These are phyloP conservation scores for Fusarium anthophilum DNA, from an alignment of 2,329 filamentous ascomycete species.

Conservation along the genomic window DNA sequence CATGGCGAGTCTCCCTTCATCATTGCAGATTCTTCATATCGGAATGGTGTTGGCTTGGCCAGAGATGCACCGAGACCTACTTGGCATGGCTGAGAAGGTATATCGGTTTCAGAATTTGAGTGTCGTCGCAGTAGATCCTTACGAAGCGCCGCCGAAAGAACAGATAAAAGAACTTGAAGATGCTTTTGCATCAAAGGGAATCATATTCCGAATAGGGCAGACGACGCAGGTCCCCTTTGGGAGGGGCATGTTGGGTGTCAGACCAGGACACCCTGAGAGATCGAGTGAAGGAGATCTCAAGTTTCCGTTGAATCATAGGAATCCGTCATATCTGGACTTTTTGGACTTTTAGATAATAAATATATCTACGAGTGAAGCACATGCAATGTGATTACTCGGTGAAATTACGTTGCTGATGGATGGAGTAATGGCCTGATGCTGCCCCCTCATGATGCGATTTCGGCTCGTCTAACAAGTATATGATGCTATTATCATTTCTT, in stretches of 20 bases:
- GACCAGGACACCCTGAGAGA: conserved; percentile 36
- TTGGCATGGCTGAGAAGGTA: conserved; percentile 36
- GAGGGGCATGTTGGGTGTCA: conserved; percentile 40
- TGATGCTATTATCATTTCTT: background rate
- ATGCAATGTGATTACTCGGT: background rate
- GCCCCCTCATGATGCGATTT: background rate
- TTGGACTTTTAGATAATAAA: conserved; percentile 8
- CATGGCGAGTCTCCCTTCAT: conserved; percentile 39
- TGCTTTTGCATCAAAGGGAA: conserved; percentile 28
- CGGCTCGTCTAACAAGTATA: background rate
- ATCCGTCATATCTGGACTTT: conserved; percentile 23
- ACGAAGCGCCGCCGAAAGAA: conserved; percentile 27
- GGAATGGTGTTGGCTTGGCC: conserved; percentile 43
- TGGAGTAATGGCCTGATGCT: background rate
- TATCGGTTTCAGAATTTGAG: conserved; percentile 36
- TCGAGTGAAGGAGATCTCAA: conserved; percentile 24
- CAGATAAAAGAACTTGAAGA: conserved; percentile 34
- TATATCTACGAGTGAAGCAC: background rate
- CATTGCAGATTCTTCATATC: conserved; percentile 37
- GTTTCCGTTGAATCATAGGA: conserved; percentile 32
- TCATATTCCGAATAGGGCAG: conserved; percentile 34
- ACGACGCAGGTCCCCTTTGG: conserved; percentile 41
- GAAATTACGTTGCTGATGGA: background rate
- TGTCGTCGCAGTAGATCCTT: conserved; percentile 40
- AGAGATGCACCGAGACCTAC: conserved; percentile 39